These are phyloP conservation scores for Hortaea sp. DNA, from an alignment of 2,329 filamentous ascomycete species.

Conservation along the genomic window DNA sequence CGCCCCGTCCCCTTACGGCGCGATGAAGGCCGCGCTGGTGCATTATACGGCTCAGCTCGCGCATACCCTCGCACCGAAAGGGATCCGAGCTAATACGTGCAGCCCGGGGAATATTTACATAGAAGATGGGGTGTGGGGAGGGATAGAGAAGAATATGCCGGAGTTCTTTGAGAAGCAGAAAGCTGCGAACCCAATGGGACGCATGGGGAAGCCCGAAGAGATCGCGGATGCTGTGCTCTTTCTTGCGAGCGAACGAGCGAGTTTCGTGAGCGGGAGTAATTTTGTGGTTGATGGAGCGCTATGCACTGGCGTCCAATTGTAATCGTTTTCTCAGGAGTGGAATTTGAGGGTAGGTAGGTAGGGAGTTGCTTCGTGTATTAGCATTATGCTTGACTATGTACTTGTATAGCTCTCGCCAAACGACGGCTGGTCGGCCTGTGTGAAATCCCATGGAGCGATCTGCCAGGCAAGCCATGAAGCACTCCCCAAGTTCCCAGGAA, in stretches of 20 bases:
- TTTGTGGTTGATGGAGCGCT: conserved; percentile 22
- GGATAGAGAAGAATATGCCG: conserved; percentile 36
- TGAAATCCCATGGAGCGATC: too few species aligned
- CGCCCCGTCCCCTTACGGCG: conserved; percentile 27
- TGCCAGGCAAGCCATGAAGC: too few species aligned
- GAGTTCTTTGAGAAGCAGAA: conserved; percentile 35
- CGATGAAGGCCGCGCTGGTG: conserved; percentile 26
- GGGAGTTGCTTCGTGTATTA: neutral
- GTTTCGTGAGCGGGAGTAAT: conserved; percentile 22
- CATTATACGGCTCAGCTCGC: conserved; percentile 29
- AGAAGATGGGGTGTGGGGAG: conserved; percentile 27
- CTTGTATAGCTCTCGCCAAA: too few species aligned
- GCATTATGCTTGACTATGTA: neutral
- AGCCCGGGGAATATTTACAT: conserved; percentile 29
- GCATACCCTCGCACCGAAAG: conserved; percentile 25
- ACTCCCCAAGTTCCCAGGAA: too few species aligned
- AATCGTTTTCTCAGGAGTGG: neutral
- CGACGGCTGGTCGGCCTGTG: too few species aligned
- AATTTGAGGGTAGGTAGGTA: neutral
- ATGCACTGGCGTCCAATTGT: conserved; percentile 21
- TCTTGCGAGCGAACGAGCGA: conserved; percentile 17
- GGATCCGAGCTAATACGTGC: conserved; percentile 28
- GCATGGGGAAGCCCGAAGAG: conserved; percentile 41
- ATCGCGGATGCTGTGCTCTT: conserved; percentile 39
- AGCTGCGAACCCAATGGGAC: conserved; percentile 33